These are phyloP conservation scores for Chenopodium quinoa DNA, from an alignment of 148 eudicot genomes.

Conservation along the genomic window DNA sequence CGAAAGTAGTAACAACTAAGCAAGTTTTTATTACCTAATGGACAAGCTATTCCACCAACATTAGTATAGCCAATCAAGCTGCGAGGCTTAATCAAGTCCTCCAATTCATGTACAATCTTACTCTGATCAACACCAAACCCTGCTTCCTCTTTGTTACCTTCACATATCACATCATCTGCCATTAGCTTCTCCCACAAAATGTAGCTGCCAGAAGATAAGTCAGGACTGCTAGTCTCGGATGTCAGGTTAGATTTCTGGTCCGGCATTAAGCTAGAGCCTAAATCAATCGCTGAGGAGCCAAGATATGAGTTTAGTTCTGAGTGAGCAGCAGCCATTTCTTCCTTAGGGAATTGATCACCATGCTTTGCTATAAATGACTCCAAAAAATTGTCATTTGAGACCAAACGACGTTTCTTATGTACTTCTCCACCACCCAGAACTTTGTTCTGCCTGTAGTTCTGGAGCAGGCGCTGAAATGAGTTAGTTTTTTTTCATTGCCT, in stretches of 20 bases:
- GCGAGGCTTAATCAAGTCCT: constrained; percentile 47
- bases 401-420: constrained; percentile 46
- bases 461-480: constrained; percentile 35
- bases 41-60: constrained; percentile 35
- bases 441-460: constrained; percentile 40
- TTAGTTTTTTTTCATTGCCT: constrained; percentile 43
- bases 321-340: constrained; percentile 32
- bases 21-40: constrained; percentile 9
- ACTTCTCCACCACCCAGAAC: constrained; percentile 28
- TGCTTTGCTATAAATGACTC: neutral
- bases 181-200: constrained; percentile 67
- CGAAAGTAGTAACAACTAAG: neutral
- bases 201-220: constrained; percentile 38
- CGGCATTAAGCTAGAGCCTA: constrained; percentile 20
- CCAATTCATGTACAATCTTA: constrained; percentile 43
- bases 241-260: constrained; percentile 29
- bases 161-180: constrained; percentile 62
- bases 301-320: constrained; percentile 36
- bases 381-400: constrained; percentile 16
- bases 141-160: constrained; percentile 24
- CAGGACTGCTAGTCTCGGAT: constrained; percentile 31
- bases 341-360: constrained; percentile 6
- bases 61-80: constrained; percentile 17
- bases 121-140: constrained; percentile 22
- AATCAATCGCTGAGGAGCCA: constrained; percentile 16